Conservation (phyloP, 495 filamentous ascomycete genomes). For the Cryomyces antarcticus region DNA sequence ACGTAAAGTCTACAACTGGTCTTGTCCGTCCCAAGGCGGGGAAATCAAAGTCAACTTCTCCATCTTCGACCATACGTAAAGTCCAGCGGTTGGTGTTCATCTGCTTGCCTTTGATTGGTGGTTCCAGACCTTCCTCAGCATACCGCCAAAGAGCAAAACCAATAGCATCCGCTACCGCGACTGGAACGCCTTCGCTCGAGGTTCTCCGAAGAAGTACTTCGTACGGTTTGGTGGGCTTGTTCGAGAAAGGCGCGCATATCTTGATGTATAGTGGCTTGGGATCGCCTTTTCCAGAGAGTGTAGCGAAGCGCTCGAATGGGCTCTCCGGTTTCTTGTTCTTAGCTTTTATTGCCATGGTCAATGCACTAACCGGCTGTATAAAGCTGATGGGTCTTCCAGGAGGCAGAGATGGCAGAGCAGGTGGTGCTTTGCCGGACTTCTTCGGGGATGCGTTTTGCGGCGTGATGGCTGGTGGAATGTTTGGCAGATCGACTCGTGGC, state of each 20-base stretch:
- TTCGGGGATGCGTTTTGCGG: slow-evolving; percentile 29
- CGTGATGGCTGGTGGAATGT: slow-evolving; percentile 12
- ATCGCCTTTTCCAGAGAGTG: slow-evolving; percentile 71
- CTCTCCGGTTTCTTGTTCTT: slow-evolving; percentile 60
- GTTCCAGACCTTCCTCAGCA: slow-evolving; percentile 58
- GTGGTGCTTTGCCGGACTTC: slow-evolving; percentile 36
- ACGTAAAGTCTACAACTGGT: slow-evolving; percentile 67
- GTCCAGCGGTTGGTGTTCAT: slow-evolving; percentile 83
- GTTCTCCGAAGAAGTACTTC: slow-evolving; percentile 61
- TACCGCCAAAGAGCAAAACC: slow-evolving; percentile 78
- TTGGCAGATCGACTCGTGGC: slow-evolving; percentile 21
- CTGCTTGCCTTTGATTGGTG: slow-evolving; percentile 44
- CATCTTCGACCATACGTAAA: slow-evolving; percentile 85
- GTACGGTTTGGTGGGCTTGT: slow-evolving; percentile 43
- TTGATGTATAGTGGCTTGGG: slow-evolving; percentile 64
- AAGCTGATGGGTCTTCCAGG: slow-evolving; percentile 81
- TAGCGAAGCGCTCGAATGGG: slow-evolving; percentile 67
- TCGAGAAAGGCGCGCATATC: slow-evolving; percentile 72
- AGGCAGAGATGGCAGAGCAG: slow-evolving; percentile 55
- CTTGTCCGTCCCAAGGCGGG: slow-evolving; percentile 64
- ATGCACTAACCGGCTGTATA: slow-evolving; percentile 54
- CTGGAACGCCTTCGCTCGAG: slow-evolving; percentile 51
- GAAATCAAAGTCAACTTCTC: slow-evolving; percentile 91
- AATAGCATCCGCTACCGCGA: slow-evolving; percentile 78
- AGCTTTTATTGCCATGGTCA: slow-evolving; percentile 51